These are phyloP conservation scores for Diplodia sapinea DNA, from an alignment of 2,329 filamentous ascomycete genomes.

Conservation along the genomic window DNA sequence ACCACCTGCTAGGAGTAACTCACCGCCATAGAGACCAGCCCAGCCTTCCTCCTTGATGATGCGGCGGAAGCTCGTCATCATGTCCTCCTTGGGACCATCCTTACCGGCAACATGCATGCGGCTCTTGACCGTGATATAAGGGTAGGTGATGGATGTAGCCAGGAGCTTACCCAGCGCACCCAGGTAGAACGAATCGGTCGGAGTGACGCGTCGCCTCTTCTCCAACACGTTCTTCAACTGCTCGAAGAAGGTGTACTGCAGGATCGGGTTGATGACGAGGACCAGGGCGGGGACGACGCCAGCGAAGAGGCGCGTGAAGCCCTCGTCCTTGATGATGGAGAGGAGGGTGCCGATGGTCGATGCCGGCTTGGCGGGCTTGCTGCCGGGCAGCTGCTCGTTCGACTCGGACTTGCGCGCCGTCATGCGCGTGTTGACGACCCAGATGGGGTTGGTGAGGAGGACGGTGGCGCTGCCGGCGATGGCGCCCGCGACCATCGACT, in stretches of 20 bases:
- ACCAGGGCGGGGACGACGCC: conserved; percentile 92
- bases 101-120: conserved; percentile 90
- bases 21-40: conserved; percentile 88
- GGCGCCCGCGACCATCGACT: conserved; percentile 90
- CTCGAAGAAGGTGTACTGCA: conserved; percentile 99
- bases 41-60: conserved; percentile 93
- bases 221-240: conserved; percentile 93
- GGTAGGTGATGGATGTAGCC: conserved; percentile 92
- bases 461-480: conserved; percentile 94
- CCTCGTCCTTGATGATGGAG: conserved; percentile 81
- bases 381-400: conserved; percentile 48
- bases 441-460: conserved; percentile 96
- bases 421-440: conserved; percentile 98
- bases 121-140: conserved; percentile 98
- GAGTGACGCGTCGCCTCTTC: conserved; percentile 76
- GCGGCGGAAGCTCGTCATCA: conserved; percentile 75
- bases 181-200: conserved; percentile 85
- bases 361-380: conserved; percentile 61
- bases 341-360: conserved; percentile 83
- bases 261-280: conserved; percentile 95
- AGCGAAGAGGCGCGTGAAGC: conserved; percentile 82
- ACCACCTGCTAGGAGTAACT: conserved; percentile 40
- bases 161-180: conserved; percentile 94
- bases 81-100: conserved; percentile 77
- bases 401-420: conserved; percentile 78